Conservation (phyloP, 305 asterid genomes). For the Withania somnifera region DNA sequence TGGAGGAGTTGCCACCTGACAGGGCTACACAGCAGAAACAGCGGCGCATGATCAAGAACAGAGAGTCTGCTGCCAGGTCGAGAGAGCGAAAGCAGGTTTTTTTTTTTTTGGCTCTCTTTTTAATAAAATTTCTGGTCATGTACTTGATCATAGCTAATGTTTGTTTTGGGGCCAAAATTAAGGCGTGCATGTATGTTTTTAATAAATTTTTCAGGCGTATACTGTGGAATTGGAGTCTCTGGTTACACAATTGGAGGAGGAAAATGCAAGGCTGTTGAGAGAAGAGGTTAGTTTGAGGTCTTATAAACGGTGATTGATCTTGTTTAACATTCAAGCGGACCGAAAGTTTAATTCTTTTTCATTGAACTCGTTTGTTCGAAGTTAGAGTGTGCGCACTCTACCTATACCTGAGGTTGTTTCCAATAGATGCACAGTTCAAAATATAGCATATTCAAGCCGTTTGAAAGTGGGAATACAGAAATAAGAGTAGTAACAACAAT, state of each 20-base stretch:
- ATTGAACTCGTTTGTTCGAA: neutral
- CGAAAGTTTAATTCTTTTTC: neutral
- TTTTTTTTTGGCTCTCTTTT: neutral
- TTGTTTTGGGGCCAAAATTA: neutral
- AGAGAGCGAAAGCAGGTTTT: conserved; percentile 89
- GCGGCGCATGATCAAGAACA: conserved; percentile 88
- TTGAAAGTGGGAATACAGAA: too few species aligned
- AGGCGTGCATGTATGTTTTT: conserved; percentile 5
- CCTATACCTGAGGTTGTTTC: too few species aligned
- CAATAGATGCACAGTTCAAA: too few species aligned
- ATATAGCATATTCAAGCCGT: too few species aligned
- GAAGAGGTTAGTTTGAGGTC: conserved; percentile 40
- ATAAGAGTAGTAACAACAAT: too few species aligned
- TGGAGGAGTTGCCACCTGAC: conserved; percentile 67
- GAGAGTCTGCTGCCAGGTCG: conserved; percentile 96
- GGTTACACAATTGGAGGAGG: conserved; percentile 80
- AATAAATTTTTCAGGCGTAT: conserved; percentile 49
- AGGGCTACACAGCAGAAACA: conserved; percentile 97
- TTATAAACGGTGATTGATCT: neutral
- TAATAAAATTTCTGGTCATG: neutral
- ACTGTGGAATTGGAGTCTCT: conserved; percentile 82
- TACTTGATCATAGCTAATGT: neutral
- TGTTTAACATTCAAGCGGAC: neutral
- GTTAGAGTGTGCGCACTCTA: too few species aligned
- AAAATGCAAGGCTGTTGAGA: conserved; percentile 57